Conservation (phyloP, 1,284 basidiomycete species). For the Xerocomus minutiporus region DNA sequence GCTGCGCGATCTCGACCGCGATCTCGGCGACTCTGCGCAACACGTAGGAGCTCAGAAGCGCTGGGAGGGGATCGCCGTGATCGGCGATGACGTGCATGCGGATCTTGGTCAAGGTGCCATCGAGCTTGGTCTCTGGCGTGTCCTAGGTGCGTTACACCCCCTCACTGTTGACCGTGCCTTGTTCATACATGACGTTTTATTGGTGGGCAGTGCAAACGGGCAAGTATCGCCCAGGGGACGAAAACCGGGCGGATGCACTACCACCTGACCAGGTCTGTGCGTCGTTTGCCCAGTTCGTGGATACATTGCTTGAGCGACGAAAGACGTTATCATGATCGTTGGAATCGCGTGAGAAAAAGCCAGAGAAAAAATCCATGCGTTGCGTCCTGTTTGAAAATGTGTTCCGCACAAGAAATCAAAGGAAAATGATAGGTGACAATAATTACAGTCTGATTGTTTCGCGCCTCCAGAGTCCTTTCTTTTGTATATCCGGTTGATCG, state of each 20-base stretch:
- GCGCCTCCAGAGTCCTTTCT: not conserved
- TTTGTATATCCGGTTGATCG: too few species aligned
- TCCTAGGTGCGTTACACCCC: conserved; percentile 44
- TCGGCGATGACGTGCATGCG: conserved; percentile 64
- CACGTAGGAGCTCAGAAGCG: not conserved
- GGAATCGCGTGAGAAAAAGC: too few species aligned
- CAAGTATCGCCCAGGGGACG: conserved; percentile 60
- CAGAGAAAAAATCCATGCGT: too few species aligned
- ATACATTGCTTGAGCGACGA: conserved; percentile 33
- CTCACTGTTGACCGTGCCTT: not conserved
- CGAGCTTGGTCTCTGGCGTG: conserved; percentile 56
- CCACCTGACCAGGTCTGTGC: conserved; percentile 52
- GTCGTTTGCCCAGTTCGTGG: conserved; percentile 53
- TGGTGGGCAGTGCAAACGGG: conserved; percentile 50
- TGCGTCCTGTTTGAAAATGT: not conserved
- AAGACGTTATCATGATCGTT: not conserved
- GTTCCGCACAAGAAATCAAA: not conserved
- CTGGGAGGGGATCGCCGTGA: conserved; percentile 46
- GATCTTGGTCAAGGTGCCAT: conserved; percentile 63
- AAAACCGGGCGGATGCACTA: conserved; percentile 34
- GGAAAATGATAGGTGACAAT: not conserved
- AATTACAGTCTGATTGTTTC: not conserved
- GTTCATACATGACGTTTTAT: not conserved
- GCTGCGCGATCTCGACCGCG: conserved; percentile 41
- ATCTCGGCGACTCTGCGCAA: conserved; percentile 6